A percentile compares a stretch with the other conserved stretches of the same genome.
These are phyloP conservation scores for Pleurotus ostreatus DNA, from an alignment of 768 basidiomycete species.

Conservation along the genomic window DNA sequence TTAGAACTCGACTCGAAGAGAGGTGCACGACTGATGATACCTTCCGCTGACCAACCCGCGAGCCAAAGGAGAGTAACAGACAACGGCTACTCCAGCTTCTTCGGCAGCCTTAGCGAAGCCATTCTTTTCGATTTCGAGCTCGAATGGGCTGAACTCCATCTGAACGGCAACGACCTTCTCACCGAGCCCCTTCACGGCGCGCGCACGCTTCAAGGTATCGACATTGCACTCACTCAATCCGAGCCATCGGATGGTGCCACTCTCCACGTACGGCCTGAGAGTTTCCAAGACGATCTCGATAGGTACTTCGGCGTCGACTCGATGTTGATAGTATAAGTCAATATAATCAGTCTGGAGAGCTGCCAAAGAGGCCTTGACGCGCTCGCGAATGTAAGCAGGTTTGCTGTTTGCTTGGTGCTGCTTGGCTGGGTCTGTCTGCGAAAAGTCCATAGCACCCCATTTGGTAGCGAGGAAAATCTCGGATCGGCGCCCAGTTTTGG, in stretches of 20 bases:
- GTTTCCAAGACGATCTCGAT: constrained; percentile 29
- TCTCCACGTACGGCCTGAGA: constrained; percentile 28
- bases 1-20: constrained; percentile 8
- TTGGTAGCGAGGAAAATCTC: constrained; percentile 25
- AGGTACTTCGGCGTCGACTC: constrained; percentile 26
- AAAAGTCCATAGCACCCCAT: constrained; percentile 19
- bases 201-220: constrained; percentile 23
- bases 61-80: constrained; percentile 30
- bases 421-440: constrained; percentile 1
- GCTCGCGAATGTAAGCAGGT: constrained; percentile 14
- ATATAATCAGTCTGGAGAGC: constrained; percentile 18
- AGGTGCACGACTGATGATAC: constrained; percentile 10
- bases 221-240: constrained; percentile 29
- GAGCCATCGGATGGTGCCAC: constrained; percentile 25
- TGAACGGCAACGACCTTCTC: constrained; percentile 25
- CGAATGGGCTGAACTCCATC: constrained; percentile 26
- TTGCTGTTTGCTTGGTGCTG: constrained; percentile 12
- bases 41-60: constrained; percentile 31
- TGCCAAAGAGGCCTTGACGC: constrained; percentile 14
- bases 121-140: constrained; percentile 23
- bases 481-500: constrained; percentile 16
- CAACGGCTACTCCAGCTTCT: constrained; percentile 26
- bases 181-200: constrained; percentile 21
- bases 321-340: constrained; percentile 27
- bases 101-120: constrained; percentile 22